Percentiles rank a stretch among this genome's conserved stretches.
Evolutionary conservation across 768 basidiomycete species (phyloP).

Genomic region (Trametes meyenii): DNA sequence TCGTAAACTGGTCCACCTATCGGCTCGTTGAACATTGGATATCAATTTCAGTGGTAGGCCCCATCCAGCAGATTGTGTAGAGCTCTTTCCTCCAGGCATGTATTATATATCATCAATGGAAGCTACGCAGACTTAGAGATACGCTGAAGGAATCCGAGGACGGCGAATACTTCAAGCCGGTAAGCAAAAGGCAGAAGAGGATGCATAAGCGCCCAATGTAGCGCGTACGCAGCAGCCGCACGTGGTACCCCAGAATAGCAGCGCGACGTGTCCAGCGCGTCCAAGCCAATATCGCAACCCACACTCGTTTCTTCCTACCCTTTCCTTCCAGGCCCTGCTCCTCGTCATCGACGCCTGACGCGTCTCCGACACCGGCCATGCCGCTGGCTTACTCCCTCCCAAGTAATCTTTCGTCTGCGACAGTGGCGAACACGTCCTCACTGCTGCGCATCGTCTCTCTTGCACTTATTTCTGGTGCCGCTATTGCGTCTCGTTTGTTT

Average conservation of each 20-base stretch:
- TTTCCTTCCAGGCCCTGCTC: slow-evolving; percentile 2
- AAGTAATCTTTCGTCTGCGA: slow-evolving; percentile 65
- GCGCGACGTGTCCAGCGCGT: slow-evolving; percentile 24
- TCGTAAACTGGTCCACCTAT: too few species aligned
- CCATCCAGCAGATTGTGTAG: too few species aligned
- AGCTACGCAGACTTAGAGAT: too few species aligned
- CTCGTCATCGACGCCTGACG: slow-evolving; percentile 15
- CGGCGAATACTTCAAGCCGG: too few species aligned
- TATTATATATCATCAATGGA: too few species aligned
- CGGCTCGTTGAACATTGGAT: too few species aligned
- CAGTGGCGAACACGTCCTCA: slow-evolving; percentile 86
- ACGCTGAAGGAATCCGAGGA: too few species aligned
- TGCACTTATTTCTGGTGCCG: slow-evolving; percentile 88
- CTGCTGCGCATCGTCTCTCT: slow-evolving; percentile 91
- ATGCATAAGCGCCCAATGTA: too few species aligned
- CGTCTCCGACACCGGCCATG: slow-evolving; percentile 26
- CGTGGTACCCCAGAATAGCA: slow-evolving; percentile 25
- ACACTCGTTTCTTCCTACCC: background rate
- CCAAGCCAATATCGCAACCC: background rate
- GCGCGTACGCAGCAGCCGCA: background rate
- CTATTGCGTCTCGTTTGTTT: slow-evolving; percentile 94
- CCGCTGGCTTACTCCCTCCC: slow-evolving; percentile 69
- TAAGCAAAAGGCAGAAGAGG: too few species aligned
- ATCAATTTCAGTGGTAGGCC: too few species aligned
- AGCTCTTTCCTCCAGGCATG: too few species aligned